Percentiles rank a stretch among this genome's conserved stretches.
Conservation (phyloP, 352 stramenopile genomes). For the Phytophthora sp. region DNA sequence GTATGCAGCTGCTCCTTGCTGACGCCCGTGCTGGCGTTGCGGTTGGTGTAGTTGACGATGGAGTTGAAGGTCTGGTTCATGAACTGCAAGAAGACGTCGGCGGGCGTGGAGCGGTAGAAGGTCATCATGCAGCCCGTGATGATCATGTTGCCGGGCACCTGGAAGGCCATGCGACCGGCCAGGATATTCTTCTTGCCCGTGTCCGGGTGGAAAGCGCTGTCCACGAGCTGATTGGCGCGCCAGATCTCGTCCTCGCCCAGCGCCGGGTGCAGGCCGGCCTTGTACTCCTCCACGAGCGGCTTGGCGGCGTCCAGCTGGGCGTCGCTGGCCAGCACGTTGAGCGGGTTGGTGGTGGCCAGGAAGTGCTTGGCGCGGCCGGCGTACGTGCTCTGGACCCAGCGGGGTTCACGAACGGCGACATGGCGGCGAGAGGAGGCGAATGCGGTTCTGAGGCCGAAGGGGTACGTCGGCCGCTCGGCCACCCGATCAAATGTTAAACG, state of each 20-base stretch:
- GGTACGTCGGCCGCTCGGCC: constrained; percentile 9
- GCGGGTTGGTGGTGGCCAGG: constrained; percentile 87
- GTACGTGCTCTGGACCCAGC: constrained; percentile 88
- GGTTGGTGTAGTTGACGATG: constrained; percentile 94
- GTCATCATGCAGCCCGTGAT: constrained; percentile 90
- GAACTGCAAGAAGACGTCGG: constrained; percentile 89
- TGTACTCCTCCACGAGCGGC: constrained; percentile 73
- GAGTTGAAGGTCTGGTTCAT: constrained; percentile 94
- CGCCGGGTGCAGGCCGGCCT: constrained; percentile 35
- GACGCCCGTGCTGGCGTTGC: constrained; percentile 89
- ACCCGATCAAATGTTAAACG: constrained; percentile 26
- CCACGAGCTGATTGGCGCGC: constrained; percentile 85
- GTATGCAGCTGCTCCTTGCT: constrained; percentile 81
- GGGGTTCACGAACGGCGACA: constrained; percentile 50
- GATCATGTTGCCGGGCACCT: constrained; percentile 90
- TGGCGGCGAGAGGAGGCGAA: constrained; percentile 4
- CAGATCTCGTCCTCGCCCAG: constrained; percentile 80
- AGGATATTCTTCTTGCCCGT: constrained; percentile 91
- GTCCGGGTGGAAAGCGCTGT: constrained; percentile 90
- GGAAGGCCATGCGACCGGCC: too few relatives aligned
- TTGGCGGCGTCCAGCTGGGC: constrained; percentile 80
- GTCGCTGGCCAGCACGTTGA: constrained; percentile 80
- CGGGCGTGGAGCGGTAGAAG: constrained; percentile 82
- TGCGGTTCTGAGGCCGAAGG: constrained; percentile 5
- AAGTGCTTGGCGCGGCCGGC: constrained; percentile 82